Conservation (phyloP, 352 stramenopile genomes). For the Phytophthora chlamydospora region DNA sequence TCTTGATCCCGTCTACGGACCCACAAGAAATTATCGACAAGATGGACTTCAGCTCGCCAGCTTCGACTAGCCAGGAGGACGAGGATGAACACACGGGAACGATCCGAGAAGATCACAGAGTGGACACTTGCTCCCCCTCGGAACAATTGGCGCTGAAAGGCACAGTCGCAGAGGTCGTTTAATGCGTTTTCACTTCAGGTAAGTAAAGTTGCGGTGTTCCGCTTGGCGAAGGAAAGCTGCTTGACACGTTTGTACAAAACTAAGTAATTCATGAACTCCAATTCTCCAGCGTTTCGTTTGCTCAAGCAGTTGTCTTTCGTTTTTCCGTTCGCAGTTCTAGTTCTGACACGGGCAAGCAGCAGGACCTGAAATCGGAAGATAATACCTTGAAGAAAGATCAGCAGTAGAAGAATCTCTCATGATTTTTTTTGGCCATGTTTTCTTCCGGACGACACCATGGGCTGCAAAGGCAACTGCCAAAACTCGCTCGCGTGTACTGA, state of each 20-base stretch:
- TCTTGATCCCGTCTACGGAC: conserved; percentile 75
- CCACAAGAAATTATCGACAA: conserved; percentile 80
- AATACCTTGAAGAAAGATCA: no score
- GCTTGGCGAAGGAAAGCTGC: no score
- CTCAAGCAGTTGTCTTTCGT: no score
- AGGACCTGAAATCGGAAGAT: no score
- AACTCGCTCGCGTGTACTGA: conserved; percentile 45
- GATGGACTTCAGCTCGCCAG: conserved; percentile 50
- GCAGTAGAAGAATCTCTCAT: no score
- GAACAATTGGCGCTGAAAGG: conserved; percentile 35
- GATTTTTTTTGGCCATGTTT: no score
- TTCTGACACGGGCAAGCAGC: no score
- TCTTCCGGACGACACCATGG: conserved; percentile 39
- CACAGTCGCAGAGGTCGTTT: conserved; percentile 27
- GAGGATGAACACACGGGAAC: conserved; percentile 37
- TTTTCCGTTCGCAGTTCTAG: no score
- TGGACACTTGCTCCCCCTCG: conserved; percentile 41
- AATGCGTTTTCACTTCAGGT: conserved; percentile 5
- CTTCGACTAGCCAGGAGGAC: conserved; percentile 17
- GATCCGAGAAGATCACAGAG: conserved; percentile 49
- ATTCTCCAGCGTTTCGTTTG: no score
- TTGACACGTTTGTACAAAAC: no score
- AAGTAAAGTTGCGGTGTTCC: no score
- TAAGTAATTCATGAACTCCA: no score
- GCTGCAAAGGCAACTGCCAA: conserved; percentile 52